A percentile compares a stretch with the other conserved stretches of the same genome.
These are phyloP conservation scores for Solanum corneliomulleri DNA, from an alignment of 257 asterid species.

Conservation along the genomic window DNA sequence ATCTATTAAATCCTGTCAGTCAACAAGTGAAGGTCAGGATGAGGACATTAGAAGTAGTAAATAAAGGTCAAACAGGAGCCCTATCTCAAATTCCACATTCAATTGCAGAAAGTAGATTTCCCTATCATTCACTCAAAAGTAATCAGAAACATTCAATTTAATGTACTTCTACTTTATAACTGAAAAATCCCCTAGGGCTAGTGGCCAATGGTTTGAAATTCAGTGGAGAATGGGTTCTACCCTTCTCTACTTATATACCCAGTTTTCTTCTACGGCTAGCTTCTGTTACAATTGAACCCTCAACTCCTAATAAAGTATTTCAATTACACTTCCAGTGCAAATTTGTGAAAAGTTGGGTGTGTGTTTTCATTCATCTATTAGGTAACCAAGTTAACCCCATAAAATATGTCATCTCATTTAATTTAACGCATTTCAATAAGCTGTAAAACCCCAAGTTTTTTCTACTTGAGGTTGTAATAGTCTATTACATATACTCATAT, in stretches of 20 bases:
- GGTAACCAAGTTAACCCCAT: neutral
- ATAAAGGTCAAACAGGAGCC: neutral
- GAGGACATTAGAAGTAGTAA: neutral
- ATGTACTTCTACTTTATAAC: neutral
- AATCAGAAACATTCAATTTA: neutral
- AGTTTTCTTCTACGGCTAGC: neutral
- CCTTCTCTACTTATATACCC: neutral
- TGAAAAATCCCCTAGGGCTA: neutral
- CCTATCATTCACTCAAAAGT: neutral
- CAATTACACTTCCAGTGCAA: neutral
- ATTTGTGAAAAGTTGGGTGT: neutral
- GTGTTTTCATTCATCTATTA: neutral
- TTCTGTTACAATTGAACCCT: neutral
- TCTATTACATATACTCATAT: neutral
- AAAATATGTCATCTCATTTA: neutral
- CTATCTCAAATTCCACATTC: neutral
- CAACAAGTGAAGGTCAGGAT: neutral
- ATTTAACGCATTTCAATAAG: neutral
- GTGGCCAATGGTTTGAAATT: neutral
- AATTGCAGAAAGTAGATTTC: neutral
- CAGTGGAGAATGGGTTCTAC: neutral
- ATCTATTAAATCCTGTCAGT: neutral
- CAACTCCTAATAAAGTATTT: neutral
- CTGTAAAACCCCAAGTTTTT: neutral
- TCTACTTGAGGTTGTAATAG: neutral